These are phyloP conservation scores for Ceratobasidium sp. DNA, from an alignment of 1,284 basidiomycete species.

Conservation along the genomic window DNA sequence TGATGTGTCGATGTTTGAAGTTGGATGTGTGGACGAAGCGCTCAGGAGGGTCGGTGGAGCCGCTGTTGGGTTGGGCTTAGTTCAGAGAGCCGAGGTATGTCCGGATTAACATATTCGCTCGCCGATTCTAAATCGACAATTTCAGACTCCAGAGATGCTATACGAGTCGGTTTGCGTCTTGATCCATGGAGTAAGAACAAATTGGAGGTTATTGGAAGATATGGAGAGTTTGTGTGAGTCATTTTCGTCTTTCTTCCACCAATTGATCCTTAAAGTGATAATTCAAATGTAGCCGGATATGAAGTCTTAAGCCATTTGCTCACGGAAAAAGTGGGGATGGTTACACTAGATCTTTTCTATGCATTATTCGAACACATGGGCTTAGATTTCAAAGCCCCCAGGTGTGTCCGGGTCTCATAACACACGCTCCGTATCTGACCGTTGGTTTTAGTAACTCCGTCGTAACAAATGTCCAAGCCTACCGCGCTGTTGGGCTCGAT, in stretches of 20 bases:
- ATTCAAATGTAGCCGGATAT: constrained; percentile 76
- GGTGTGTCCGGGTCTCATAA: constrained; percentile 62
- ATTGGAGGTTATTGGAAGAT: constrained; percentile 93
- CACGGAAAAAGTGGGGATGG: constrained; percentile 77
- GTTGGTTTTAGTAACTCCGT: constrained; percentile 74
- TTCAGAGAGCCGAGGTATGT: constrained; percentile 82
- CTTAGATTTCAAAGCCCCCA: constrained; percentile 82
- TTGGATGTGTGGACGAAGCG: constrained; percentile 78
- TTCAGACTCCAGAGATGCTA: constrained; percentile 64
- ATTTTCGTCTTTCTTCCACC: background rate
- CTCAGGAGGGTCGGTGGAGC: constrained; percentile 90
- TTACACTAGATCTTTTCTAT: constrained; percentile 83
- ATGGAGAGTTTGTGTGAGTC: constrained; percentile 85
- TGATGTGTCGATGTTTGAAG: constrained; percentile 73
- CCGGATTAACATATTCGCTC: background rate
- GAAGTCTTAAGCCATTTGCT: constrained; percentile 87
- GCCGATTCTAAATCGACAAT: background rate
- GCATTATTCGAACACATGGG: constrained; percentile 88
- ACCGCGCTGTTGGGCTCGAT: constrained; percentile 87
- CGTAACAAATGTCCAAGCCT: constrained; percentile 85
- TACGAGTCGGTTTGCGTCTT: constrained; percentile 83
- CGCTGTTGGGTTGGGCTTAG: constrained; percentile 78
- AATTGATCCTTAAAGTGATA: background rate
- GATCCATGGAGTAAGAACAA: constrained; percentile 81
- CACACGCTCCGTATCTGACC: background rate